phyloP scores from a whole-genome alignment of 768 basidiomycete species.

The Pisolithus orientalis region DNA sequence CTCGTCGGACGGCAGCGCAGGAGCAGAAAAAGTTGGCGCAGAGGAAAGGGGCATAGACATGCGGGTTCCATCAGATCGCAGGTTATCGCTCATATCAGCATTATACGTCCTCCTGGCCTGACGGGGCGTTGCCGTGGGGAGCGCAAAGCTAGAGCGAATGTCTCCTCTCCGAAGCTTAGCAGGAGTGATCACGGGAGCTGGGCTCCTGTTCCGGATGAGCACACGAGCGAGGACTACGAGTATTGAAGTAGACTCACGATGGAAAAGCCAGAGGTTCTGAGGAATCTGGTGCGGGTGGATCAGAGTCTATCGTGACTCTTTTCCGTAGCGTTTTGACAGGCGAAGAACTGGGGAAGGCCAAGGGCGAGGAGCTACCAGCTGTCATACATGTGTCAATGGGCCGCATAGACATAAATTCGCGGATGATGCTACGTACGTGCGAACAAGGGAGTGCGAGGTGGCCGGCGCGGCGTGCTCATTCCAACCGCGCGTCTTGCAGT shows the following conservation, averaged over 20 bases:
- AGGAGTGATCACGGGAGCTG: slow-evolving; percentile 48
- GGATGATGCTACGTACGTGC: slow-evolving; percentile 33
- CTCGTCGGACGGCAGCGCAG: slow-evolving; percentile 56
- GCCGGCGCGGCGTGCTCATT: slow-evolving; percentile 47
- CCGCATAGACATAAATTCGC: too few relatives aligned
- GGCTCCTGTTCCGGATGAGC: slow-evolving; percentile 36
- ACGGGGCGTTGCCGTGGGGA: slow-evolving; percentile 45
- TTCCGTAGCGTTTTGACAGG: slow-evolving; percentile 44
- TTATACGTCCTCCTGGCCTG: slow-evolving; percentile 30
- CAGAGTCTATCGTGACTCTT: slow-evolving; percentile 31
- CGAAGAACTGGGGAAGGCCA: slow-evolving; percentile 60
- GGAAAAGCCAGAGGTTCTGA: slow-evolving; percentile 67
- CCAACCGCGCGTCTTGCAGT: slow-evolving; percentile 51
- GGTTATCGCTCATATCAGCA: slow-evolving; percentile 35
- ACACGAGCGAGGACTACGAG: not conserved
- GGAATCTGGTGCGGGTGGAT: slow-evolving; percentile 35
- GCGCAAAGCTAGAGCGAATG: slow-evolving; percentile 74
- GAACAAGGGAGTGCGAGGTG: slow-evolving; percentile 39
- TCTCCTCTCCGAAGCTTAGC: slow-evolving; percentile 77
- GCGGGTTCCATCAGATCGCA: slow-evolving; percentile 53
- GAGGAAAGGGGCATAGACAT: slow-evolving; percentile 56
- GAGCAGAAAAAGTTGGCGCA: slow-evolving; percentile 52
- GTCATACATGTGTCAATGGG: not conserved
- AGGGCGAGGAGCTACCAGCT: slow-evolving; percentile 58
- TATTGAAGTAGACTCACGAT: slow-evolving; percentile 37